Evolutionary conservation across 495 filamentous ascomycete species (phyloP).

Genomic region (Aspergillus affinis): DNA sequence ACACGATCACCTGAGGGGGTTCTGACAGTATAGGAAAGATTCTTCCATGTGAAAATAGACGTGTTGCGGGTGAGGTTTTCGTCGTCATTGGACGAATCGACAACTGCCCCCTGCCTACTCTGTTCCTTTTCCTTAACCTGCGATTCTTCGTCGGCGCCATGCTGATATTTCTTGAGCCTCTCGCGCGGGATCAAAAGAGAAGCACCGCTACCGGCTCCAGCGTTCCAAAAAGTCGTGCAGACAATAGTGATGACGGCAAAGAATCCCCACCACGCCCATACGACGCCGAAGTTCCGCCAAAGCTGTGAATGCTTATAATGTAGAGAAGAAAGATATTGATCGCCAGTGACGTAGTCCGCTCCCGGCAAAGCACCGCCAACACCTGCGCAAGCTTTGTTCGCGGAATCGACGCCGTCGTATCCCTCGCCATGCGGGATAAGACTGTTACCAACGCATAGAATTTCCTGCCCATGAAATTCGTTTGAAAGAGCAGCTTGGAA

Average conservation of each 20-base stretch:
- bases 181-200: constrained; percentile 44
- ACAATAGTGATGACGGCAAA: constrained; percentile 39
- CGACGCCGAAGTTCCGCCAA: constrained; percentile 49
- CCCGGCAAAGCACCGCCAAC: constrained; percentile 49
- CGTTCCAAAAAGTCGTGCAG: constrained; percentile 38
- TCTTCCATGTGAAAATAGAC: constrained; percentile 60
- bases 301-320: constrained; percentile 47
- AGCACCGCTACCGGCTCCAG: constrained; percentile 29
- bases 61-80: constrained; percentile 46
- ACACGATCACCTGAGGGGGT: constrained; percentile 38
- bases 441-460: constrained; percentile 45
- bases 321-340: constrained; percentile 48
- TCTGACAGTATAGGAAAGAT: constrained; percentile 54
- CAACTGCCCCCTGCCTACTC: background rate
- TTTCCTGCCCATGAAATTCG: constrained; percentile 53
- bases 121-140: constrained; percentile 26
- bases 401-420: constrained; percentile 25
- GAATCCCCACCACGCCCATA: constrained; percentile 46
- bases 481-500: constrained; percentile 63
- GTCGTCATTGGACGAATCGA: constrained; percentile 12
- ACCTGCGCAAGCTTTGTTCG: constrained; percentile 51
- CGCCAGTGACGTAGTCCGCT: constrained; percentile 41
- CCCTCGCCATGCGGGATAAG: constrained; percentile 42
- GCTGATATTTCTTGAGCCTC: constrained; percentile 19
- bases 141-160: constrained; percentile 32